Percentiles rank a stretch among this genome's conserved stretches.
phyloP scores from a whole-genome alignment of 129 eudicot genomes.

The Oenanthe sinensis region DNA sequence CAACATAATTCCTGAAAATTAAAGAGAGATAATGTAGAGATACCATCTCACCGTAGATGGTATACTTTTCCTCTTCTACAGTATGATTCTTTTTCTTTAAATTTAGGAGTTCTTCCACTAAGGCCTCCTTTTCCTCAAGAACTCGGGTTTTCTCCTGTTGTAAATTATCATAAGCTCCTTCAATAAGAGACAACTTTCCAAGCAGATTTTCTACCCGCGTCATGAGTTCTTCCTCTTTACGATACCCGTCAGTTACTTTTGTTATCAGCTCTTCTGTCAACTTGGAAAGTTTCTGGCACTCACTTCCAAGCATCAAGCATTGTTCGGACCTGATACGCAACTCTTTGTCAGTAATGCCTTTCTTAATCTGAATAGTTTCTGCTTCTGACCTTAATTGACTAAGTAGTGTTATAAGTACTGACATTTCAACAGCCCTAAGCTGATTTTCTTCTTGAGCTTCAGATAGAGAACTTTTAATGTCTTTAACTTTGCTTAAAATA shows the following conservation, averaged over 20 bases:
- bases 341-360: conserved; percentile 34
- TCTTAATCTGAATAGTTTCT: conserved; percentile 37
- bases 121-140: conserved; percentile 41
- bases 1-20: conserved; percentile 31
- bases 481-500: conserved; percentile 34
- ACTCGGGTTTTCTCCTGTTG: conserved; percentile 40
- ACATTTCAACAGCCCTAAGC: conserved; percentile 37
- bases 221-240: conserved; percentile 29
- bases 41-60: conserved; percentile 33
- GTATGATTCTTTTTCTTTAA: conserved; percentile 23
- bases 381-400: conserved; percentile 41
- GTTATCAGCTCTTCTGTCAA: conserved; percentile 40
- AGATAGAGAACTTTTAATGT: conserved; percentile 34
- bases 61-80: conserved; percentile 42
- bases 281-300: conserved; percentile 36
- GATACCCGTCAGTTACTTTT: conserved; percentile 43
- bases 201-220: conserved; percentile 39
- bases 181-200: conserved; percentile 33
- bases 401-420: conserved; percentile 49
- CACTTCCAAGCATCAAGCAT: conserved; percentile 33
- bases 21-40: conserved; percentile 36
- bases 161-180: conserved; percentile 41
- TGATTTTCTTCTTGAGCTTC: conserved; percentile 54
- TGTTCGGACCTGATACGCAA: conserved; percentile 27
- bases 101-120: conserved; percentile 26